Evolutionary conservation across 140 eudicot genomes (phyloP), one percentile per base, ranked within the genome.

Genomic region (Cichorium intybus): DNA sequence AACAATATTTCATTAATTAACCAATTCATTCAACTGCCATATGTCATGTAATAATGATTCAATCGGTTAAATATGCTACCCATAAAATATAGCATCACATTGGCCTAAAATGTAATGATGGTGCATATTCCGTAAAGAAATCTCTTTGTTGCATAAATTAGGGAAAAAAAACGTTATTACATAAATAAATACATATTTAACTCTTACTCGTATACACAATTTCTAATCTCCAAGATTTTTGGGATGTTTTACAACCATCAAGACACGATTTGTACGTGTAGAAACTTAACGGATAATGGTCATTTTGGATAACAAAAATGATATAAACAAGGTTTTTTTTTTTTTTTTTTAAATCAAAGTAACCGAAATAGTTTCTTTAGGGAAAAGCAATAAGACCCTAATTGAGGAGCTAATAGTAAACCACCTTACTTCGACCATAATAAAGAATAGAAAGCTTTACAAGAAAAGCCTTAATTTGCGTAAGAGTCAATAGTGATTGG

Each of bases 391-490:
- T 55, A 56, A 64, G 37, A 16, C 37, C 29, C 54, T 56, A 47
- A 56, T 20, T 33, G 33, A 1, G 57, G 49, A 10, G 10, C 53
- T 66, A 49, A 66, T 31, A 35, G 39, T 51, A 35, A 69, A 35
- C 49, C 66, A 51, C 48, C 43, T 67, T 50, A 67, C 79, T 67
- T 68, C 20, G 54, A 31, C 56, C 60, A 55, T 34, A 70, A 39
- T 56, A 37, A 56, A 61, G 31, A 54, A 71, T 52, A 24, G 22
- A 58, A 26, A 77, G 50, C 45, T 60, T 61, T 64, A 56, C 71
- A 62, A 66, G 22, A 55, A 83, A 83, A 83, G 85, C 85, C 88
- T 59, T 67, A 69, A 83, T 72, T 83, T 35, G 56, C 89, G 89
- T 64, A 58, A 23, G 29, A 65, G n/a, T 74, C 22, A 48, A 74